Percentiles rank a stretch among this genome's conserved stretches.
These are phyloP conservation scores for Colletotrichum navitas DNA, from an alignment of 2,329 filamentous ascomycete species.

Conservation along the genomic window DNA sequence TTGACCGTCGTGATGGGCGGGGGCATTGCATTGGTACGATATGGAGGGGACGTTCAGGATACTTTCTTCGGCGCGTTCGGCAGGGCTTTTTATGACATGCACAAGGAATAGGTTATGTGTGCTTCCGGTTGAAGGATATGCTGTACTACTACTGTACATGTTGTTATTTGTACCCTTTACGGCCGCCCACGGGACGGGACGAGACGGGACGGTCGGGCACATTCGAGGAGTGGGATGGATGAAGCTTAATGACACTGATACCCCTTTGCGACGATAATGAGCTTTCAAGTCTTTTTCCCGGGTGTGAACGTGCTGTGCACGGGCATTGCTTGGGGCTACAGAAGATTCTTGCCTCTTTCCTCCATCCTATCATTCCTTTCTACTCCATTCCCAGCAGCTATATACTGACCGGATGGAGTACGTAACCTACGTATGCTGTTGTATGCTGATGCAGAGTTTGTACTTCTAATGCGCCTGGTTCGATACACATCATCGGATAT, in stretches of 20 bases:
- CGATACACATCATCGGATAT: neutral
- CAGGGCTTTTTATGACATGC: neutral
- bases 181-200: neutral
- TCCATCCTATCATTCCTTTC: too few relatives aligned
- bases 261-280: conserved; percentile 1
- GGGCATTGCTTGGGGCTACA: too few relatives aligned
- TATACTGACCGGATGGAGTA: neutral
- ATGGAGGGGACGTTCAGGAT: neutral
- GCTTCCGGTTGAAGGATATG: neutral
- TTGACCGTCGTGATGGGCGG: neutral
- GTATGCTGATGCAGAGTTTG: neutral
- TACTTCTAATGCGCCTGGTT: too few relatives aligned
- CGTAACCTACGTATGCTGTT: neutral
- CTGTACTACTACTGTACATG: conserved; percentile 10
- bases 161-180: neutral
- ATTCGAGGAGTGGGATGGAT: conserved; percentile 1
- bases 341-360: too few relatives aligned
- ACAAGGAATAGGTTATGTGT: neutral
- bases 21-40: neutral
- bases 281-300: neutral
- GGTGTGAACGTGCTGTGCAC: neutral
- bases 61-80: neutral
- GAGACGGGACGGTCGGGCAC: neutral
- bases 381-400: too few relatives aligned
- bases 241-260: conserved; percentile 25